A percentile compares a stretch with the other conserved stretches of the same genome.
Evolutionary conservation across 768 basidiomycete species (phyloP).

Genomic region (Podaxis carcinomalis): DNA sequence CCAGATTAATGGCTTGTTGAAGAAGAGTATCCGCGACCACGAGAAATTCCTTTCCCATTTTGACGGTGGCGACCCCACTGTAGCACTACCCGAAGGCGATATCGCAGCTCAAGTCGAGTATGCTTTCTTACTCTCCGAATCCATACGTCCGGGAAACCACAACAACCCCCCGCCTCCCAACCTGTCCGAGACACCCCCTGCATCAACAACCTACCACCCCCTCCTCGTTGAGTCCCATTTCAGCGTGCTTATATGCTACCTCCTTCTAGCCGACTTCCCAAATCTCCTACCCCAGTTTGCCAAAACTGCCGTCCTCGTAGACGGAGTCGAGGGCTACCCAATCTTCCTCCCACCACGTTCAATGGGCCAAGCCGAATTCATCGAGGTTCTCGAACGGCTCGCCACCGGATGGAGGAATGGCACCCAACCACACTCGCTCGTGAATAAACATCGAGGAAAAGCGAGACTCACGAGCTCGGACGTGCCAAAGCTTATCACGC

Average conservation of each 20-base stretch:
- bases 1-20: constrained; percentile 53
- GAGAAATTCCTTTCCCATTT: constrained; percentile 83
- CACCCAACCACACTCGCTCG: constrained; percentile 49
- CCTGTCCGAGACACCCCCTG: constrained; percentile 42
- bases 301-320: constrained; percentile 63
- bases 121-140: constrained; percentile 67
- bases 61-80: constrained; percentile 57
- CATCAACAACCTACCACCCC: constrained; percentile 88
- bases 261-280: constrained; percentile 76
- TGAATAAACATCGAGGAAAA: constrained; percentile 30
- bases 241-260: constrained; percentile 66
- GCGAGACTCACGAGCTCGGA: constrained; percentile 35
- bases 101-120: constrained; percentile 55
- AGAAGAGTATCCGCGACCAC: constrained; percentile 79
- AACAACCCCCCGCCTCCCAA: constrained; percentile 25
- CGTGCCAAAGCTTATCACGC: constrained; percentile 23
- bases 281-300: constrained; percentile 60
- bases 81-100: constrained; percentile 31
- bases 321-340: constrained; percentile 85
- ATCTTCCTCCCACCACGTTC: constrained; percentile 84
- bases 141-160: constrained; percentile 59
- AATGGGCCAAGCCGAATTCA: constrained; percentile 87
- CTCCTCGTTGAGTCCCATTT: constrained; percentile 86
- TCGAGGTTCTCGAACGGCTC: constrained; percentile 80
- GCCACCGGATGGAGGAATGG: constrained; percentile 73